A percentile compares a stretch with the other conserved stretches of the same genome.
These are phyloP conservation scores for Pythium utonaiense DNA, from an alignment of 352 stramenopile species.

Conservation along the genomic window DNA sequence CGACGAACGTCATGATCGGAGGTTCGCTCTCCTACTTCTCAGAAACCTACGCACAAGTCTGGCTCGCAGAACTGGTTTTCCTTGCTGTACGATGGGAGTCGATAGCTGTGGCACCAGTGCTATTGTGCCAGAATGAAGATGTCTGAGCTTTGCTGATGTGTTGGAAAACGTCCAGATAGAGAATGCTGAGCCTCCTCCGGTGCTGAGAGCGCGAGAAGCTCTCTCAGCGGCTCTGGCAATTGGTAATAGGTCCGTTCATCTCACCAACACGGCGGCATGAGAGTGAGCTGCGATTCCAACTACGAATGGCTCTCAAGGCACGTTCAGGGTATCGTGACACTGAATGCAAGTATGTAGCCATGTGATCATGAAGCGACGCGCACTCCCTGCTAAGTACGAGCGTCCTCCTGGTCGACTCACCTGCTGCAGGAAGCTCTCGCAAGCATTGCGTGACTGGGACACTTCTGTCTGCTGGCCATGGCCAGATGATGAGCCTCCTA, in stretches of 20 bases:
- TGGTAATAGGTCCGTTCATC: too few species aligned
- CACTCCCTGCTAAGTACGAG: neutral
- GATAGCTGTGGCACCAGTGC: constrained; percentile 35
- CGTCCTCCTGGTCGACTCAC: neutral
- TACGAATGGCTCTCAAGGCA: too few species aligned
- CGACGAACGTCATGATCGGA: constrained; percentile 35
- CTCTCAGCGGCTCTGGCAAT: too few species aligned
- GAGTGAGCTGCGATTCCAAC: too few species aligned
- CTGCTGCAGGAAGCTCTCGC: neutral
- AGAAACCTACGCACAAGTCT: constrained; percentile 42
- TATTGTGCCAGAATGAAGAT: constrained; percentile 11
- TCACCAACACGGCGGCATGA: too few species aligned
- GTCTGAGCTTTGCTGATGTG: too few species aligned
- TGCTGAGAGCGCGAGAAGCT: too few species aligned
- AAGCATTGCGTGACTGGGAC: neutral
- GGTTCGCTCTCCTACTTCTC: constrained; percentile 47
- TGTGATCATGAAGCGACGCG: neutral
- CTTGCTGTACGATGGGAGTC: constrained; percentile 57
- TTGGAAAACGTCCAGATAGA: too few species aligned
- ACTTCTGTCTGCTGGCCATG: neutral
- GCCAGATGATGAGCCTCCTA: too few species aligned
- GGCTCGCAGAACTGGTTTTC: constrained; percentile 57
- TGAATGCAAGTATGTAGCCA: neutral
- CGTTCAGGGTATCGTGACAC: too few species aligned
- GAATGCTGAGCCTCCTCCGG: too few species aligned